A percentile compares a stretch with the other conserved stretches of the same genome.
Conservation (phyloP, 805 yeast genomes). For the Helenozyma rhizophorensis region DNA sequence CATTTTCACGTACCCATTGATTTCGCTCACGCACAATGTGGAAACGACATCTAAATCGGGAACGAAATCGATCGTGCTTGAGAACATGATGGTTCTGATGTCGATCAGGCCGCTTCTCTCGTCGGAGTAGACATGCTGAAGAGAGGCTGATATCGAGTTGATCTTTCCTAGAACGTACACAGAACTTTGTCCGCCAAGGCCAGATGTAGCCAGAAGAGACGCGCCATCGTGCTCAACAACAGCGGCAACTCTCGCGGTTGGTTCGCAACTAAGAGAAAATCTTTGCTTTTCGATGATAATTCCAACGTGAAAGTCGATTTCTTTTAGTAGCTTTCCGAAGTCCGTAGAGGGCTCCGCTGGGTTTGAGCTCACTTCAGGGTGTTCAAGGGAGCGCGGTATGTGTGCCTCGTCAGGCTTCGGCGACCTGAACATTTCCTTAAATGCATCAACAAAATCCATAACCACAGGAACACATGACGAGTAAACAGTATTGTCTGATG, state of each 20-base stretch:
- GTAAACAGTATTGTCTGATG: constrained; percentile 66
- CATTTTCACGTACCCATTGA: constrained; percentile 62
- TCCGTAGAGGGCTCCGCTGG: constrained; percentile 25
- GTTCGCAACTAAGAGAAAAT: constrained; percentile 82
- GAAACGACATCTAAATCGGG: constrained; percentile 41
- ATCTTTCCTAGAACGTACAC: constrained; percentile 32
- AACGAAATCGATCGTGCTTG: constrained; percentile 44
- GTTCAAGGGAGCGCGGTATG: not conserved
- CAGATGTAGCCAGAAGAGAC: constrained; percentile 53
- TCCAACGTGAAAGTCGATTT: constrained; percentile 59
- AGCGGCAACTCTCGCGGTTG: constrained; percentile 89
- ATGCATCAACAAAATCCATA: constrained; percentile 49
- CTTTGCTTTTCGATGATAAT: constrained; percentile 69
- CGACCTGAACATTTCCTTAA: constrained; percentile 44
- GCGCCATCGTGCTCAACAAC: constrained; percentile 69
- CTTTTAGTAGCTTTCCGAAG: constrained; percentile 38
- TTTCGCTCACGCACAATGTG: constrained; percentile 50
- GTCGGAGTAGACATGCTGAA: constrained; percentile 88
- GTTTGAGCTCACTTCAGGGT: not conserved
- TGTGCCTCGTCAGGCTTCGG: too few species aligned
- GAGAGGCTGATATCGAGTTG: constrained; percentile 57
- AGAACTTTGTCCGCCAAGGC: constrained; percentile 14
- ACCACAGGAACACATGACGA: constrained; percentile 79
- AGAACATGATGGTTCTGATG: constrained; percentile 43
- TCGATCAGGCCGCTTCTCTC: constrained; percentile 74